Percentiles rank a stretch among this genome's conserved stretches.
phyloP scores from a whole-genome alignment of 257 asterid species.

The Striga asiatica region DNA sequence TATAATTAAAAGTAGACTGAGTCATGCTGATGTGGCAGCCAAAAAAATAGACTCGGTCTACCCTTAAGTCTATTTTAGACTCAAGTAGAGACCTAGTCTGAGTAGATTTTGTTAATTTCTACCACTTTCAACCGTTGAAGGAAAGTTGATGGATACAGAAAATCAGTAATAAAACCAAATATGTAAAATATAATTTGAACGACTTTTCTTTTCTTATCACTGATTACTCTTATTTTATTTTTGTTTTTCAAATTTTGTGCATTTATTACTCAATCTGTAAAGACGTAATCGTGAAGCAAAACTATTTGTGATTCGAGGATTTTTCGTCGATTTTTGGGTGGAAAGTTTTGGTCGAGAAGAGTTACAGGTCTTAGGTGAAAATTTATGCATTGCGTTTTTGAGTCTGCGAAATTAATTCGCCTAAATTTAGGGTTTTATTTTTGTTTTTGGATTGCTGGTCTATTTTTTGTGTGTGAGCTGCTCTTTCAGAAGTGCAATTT shows the following conservation, averaged over 20 bases:
- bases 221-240: neutral
- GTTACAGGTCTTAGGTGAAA: constrained; percentile 13
- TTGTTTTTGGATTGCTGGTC: neutral
- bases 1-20: too few species aligned
- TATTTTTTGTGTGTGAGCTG: neutral
- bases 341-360: constrained; percentile 1
- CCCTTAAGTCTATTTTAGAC: too few species aligned
- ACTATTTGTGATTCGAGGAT: neutral
- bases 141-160: constrained; percentile 12
- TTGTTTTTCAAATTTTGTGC: neutral
- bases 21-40: too few species aligned
- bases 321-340: constrained; percentile 14
- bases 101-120: neutral
- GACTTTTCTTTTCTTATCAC: too few species aligned
- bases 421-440: constrained; percentile 18
- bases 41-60: too few species aligned
- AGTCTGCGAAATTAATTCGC: neutral
- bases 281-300: neutral
- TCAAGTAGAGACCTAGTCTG: too few species aligned
- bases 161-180: neutral
- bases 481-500: neutral
- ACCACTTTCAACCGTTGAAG: constrained; percentile 23
- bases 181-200: constrained; percentile 8
- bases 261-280: constrained; percentile 7
- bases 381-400: constrained; percentile 3